Base-by-base conservation (phyloP, 805 yeast species). In the Wickerhamiella sorbophila region DNA sequence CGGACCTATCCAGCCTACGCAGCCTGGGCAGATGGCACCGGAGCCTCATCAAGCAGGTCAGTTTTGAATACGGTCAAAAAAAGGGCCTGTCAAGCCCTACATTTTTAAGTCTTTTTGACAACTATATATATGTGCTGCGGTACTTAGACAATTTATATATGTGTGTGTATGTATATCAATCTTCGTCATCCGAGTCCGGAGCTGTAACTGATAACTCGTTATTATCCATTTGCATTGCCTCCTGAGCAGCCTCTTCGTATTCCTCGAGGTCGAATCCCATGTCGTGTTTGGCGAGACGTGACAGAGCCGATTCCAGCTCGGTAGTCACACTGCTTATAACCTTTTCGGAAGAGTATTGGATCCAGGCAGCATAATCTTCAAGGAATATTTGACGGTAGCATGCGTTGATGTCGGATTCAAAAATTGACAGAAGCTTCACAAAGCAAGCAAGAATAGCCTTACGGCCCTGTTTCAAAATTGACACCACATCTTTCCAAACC, bases 401-500 rank as follows among this genome's bases (percentile, higher is more conserved):
- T 14, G 20, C 20, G 40, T 50, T 51, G 29, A 46, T 26, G 3
- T 53, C 57, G 15, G 34, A 43, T 45, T 95, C 68, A 59, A 87
- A 87, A 9, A 81, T 61, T 54, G 81, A 88, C 49, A 81, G 71
- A 14, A 75, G 59, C 5, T 71, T 73, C 24, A 86, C 60, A 19
- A 88, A 54, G 1, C 71, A 63, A 49, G 72, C 71, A 29, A 86
- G 62, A 0, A 87, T 69, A 12, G 71, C 67, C 38, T 81, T 64
- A 52, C 77, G 78, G 1, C 96, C 96, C 21, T 72, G 73, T 40
- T 79, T 58, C 37, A 91, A 62, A 3, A 75, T 63, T 40, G 65
- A 66, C 48, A 79, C 74, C 0, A 77, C 82, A 56, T 83, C 95
- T 29, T 73, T 69, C 93, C 95, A 83, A 1, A 76, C 79, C 49